These are phyloP conservation scores for Trypanosoma mega DNA, from an alignment of 208 protist species.

Conservation along the genomic window DNA sequence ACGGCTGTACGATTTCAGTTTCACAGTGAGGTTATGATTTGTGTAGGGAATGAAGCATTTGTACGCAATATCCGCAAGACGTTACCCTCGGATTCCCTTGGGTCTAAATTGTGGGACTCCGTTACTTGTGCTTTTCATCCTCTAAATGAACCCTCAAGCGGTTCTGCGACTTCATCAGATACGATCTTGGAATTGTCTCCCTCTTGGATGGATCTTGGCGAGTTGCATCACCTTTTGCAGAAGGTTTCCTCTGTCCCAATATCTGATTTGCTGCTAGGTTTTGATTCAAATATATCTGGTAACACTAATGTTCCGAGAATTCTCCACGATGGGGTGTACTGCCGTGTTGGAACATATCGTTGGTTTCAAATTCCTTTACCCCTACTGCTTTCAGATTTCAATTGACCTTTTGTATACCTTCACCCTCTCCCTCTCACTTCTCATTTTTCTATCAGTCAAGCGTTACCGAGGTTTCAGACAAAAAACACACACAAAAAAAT, in stretches of 20 bases:
- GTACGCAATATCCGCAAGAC: neutral
- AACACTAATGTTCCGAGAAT: neutral
- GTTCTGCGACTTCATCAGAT: no score
- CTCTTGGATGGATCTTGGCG: no score
- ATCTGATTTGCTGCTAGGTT: neutral
- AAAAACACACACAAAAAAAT: no score
- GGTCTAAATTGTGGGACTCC: no score
- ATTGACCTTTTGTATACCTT: neutral
- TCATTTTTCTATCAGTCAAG: conserved; percentile 17
- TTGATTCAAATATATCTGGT: neutral
- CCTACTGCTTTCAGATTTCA: neutral
- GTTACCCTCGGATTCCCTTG: neutral
- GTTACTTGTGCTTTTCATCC: no score
- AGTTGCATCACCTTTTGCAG: no score
- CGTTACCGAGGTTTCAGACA: no score
- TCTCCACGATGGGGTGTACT: neutral
- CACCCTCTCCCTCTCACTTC: neutral
- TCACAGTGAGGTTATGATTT: conserved; percentile 2
- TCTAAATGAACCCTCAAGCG: no score
- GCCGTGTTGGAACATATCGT: neutral
- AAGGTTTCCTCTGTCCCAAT: no score
- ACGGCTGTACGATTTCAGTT: neutral
- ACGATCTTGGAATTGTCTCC: no score
- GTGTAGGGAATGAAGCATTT: neutral
- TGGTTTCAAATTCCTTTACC: conserved; percentile 15